Evolutionary conservation across 2,329 filamentous ascomycete genomes (phyloP), one percentile per base, ranked within the genome.

Genomic region (Cercospora berteroae): DNA sequence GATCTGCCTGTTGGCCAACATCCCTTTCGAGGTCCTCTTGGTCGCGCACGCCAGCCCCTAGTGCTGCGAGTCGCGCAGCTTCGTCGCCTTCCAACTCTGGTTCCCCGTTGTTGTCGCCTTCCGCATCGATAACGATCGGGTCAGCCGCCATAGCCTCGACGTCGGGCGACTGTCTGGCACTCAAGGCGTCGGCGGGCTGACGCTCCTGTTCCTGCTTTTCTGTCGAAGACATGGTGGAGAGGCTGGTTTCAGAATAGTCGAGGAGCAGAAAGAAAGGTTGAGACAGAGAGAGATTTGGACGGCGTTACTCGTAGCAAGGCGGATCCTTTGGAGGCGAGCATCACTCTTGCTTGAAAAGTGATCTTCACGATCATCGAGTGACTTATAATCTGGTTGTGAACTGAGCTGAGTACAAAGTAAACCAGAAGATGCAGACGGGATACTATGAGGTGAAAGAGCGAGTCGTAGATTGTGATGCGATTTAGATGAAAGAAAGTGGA

Each of bases 11-110:
- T 55, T 84, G 83, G 29, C 87, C 85, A 70, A 98, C 96, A 75
- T 97, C 93, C 69, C 93, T 87, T 79, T 97, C 94, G 20, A 98
- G 82, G 67, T 97, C 94, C 81, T 94, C 90, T 78, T 98, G 94
- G 74, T 97, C 89, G 66, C 92, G 88, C 23, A 95, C 88, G 13
- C 73, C 75, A 7, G 79, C 77, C 4, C 76, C 74, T 4, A 80
- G 72, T 16, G 72, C 74, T 4, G 76, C 77, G 3, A 83, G 73
- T 16, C 80, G 77, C 8, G 80, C 77, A 55, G 79, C 79, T 67
- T 82, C 81, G 56, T 77, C 73, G 13, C 65, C 68, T 20, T 64
- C 64, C 8, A 63, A 23, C 20, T 59, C 67, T 13, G 27, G 18
- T 8, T 66, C 63, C 1, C 60, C 64, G 48, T 52, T 56, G 13